Percentiles rank a stretch among this genome's conserved stretches.
Conservation (phyloP, 2,329 filamentous ascomycete genomes). For the Aspergillus sp. region DNA sequence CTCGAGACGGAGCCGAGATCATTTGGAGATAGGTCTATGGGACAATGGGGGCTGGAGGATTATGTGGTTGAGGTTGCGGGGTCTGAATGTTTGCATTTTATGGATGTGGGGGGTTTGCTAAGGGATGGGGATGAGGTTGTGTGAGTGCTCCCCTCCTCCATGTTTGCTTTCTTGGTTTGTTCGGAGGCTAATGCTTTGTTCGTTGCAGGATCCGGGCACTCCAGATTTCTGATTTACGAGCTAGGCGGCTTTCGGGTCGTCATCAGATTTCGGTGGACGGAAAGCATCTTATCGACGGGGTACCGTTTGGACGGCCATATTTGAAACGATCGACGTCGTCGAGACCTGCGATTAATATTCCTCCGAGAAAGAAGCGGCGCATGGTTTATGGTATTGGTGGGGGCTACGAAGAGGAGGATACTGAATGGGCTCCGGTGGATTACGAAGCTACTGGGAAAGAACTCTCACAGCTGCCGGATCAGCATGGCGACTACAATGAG, state of each 20-base stretch:
- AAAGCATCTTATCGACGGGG: conserved; percentile 73
- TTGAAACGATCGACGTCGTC: conserved; percentile 50
- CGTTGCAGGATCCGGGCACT: conserved; percentile 66
- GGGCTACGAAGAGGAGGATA: conserved; percentile 25
- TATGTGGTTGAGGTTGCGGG: conserved; percentile 77
- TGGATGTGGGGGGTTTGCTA: conserved; percentile 61
- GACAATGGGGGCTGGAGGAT: conserved; percentile 78
- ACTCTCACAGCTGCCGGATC: conserved; percentile 14
- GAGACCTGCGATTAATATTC: conserved; percentile 63
- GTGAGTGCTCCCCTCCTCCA: conserved; percentile 44
- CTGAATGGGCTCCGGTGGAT: conserved; percentile 24
- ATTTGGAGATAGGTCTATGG: conserved; percentile 26
- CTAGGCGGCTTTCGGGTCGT: conserved; percentile 66
- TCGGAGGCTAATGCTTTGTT: background rate
- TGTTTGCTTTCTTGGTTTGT: conserved; percentile 2
- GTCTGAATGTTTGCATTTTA: conserved; percentile 86
- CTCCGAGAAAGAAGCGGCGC: conserved; percentile 62
- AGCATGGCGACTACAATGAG: conserved; percentile 19
- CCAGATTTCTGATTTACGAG: conserved; percentile 64
- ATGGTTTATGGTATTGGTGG: conserved; percentile 29
- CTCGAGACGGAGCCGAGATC: conserved; percentile 57
- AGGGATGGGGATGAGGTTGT: conserved; percentile 78
- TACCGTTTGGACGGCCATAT: conserved; percentile 72
- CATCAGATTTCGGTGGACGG: conserved; percentile 75
- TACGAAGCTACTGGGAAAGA: conserved; percentile 19